Base-by-base conservation (phyloP, 2,329 filamentous ascomycete species). In the Penicillium decumbens region DNA sequence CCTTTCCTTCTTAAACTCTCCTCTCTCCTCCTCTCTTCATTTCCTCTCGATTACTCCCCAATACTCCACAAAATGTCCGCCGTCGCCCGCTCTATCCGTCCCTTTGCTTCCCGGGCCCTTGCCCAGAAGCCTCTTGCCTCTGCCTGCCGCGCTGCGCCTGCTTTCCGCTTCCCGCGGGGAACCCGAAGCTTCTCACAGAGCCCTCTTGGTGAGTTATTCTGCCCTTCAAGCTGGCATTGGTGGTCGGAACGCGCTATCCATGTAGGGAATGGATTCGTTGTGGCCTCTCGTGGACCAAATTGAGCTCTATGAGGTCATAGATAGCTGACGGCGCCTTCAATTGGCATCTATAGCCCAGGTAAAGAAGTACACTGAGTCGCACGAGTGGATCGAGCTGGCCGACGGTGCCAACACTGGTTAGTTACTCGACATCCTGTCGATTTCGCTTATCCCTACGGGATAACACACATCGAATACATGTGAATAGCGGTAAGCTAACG, bases 321-420 rank as follows among this genome's bases (percentile, higher is more conserved):
- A 41, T 58, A 55, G 53, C 61, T 67, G 59, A 67, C 49, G 32
- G 41, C 43, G 47, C 47, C 35, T 54, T 50, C 45, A 49, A 51
- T 56, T 57, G 46, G 41, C 28, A 39, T 55, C 27, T 54, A 32
- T 47, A 76, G 74, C 66, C 50, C 65, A 71, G 57, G 65, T 69
- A 45, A 92, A 93, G 76, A 88, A 85, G 71, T 98, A 95, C 79
- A 96, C 93, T 58, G 87, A 91, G 71, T 92, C 96, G 69, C 93
- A 98, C 79, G 93, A 98, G 78, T 98, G 93, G 93, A 84, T 98
- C 70, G 90, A 96, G 73, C 77, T 95, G 53, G 85, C 84, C 49
- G 83, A 82, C 44, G 88, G 95, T 74, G 84, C 86, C 70, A 92
- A 88, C 73, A 86, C 85, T 43, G 91, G 88, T 66, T 45, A 54